A percentile compares a stretch with the other conserved stretches of the same genome.
phyloP scores from a whole-genome alignment of 805 yeast species.

The Lipomyces kockii region DNA sequence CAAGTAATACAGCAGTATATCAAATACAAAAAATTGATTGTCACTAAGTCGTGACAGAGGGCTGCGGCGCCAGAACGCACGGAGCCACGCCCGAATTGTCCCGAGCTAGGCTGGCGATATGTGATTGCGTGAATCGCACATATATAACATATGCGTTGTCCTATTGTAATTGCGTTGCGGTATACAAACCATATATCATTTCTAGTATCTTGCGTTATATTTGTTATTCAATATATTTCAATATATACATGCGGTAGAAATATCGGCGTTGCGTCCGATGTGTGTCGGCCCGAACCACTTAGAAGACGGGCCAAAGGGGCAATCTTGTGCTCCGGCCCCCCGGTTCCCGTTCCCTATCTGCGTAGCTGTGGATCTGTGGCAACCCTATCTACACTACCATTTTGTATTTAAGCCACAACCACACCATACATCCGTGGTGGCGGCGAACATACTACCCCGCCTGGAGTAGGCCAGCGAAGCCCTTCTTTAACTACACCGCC shows the following conservation, averaged over 20 bases:
- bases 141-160: background rate
- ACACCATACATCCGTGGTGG: background rate
- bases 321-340: background rate
- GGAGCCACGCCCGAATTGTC: background rate
- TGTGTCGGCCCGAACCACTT: background rate
- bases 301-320: background rate
- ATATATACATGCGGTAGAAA: no score
- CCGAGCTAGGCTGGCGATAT: background rate
- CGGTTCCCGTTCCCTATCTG: background rate
- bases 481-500: background rate
- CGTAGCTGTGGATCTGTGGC: background rate
- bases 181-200: no score
- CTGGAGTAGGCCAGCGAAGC: background rate
- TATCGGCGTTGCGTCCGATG: background rate
- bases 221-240: no score
- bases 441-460: background rate
- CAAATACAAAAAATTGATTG: no score
- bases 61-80: background rate
- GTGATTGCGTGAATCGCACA: background rate
- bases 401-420: background rate
- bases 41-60: background rate
- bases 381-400: background rate
- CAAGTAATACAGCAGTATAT: background rate
- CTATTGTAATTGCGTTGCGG: background rate
- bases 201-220: background rate